Base-by-base conservation (phyloP, 2,329 filamentous ascomycete genomes). In the Colletotrichum coccodes region DNA sequence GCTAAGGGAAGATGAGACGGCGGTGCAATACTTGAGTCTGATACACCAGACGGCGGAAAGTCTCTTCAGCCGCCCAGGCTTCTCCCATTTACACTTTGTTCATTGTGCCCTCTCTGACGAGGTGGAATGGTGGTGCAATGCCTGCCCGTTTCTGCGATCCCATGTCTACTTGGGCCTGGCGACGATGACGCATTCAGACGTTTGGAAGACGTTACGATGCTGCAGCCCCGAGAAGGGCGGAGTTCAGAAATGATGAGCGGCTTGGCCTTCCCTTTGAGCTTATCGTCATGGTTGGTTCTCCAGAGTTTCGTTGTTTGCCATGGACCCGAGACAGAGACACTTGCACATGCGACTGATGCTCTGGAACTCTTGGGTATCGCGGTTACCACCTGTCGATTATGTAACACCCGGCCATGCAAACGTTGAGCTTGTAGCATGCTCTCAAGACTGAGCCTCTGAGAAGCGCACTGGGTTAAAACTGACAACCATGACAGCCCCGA, bases 1-100 rank as follows among this genome's bases (percentile, higher is more conserved):
- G 36, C 60, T 59, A 65, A 68, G 54, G 62, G 56, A 54, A 54
- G 23, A 56, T 65, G 61, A 65, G 65, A 68, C 65, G 47, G 40
- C 65, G 54, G 65, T 61, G 65, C 42, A 14, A 34, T 53, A 38
- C 42, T 57, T n/a, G 30, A 50, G 38, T 44, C 28, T 32, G 54
- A 54, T 16, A 26, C 30, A 50, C 49, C 18, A 9, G 54, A 56
- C 23, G 40, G 38, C 18, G 47, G 16, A 32, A 54, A 54, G 40
- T 56, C 42, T 47, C 40, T 38, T 21, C 9, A 18, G 56, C 46
- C 6, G 44, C 28, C 21, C 21, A 11, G 6, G 23, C n/a, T n/a
- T 23, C 46, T 46, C 30, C 28, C 26, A 38, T 34, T 34, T 5
- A 12, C 26, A 18, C 57, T 67, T 65, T 64, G 53, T 44, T 5